phyloP scores from a whole-genome alignment of 768 basidiomycete species.

The Lactarius deliciosus region DNA sequence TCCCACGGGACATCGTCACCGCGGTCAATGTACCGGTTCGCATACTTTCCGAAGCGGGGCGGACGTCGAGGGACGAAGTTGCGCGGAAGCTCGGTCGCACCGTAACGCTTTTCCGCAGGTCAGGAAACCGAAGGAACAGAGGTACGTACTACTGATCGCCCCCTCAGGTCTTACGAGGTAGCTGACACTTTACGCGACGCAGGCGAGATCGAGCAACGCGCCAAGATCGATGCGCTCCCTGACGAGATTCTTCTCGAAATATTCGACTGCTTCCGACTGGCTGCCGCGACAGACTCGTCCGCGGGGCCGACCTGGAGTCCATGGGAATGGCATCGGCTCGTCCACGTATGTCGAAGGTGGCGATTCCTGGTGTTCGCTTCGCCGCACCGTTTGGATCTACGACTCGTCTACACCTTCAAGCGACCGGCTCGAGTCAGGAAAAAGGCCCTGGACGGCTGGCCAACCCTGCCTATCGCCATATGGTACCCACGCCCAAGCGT shows the following conservation, averaged over 20 bases:
- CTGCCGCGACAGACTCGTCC: background rate
- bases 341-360: slow-evolving; percentile 8
- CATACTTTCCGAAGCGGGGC: background rate
- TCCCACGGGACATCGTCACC: background rate
- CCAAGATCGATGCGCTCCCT: background rate
- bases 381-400: background rate
- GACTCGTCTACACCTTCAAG: background rate
- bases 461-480: slow-evolving; percentile 17
- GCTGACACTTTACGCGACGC: background rate
- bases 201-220: background rate
- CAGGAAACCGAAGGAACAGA: background rate
- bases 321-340: background rate
- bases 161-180: background rate
- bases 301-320: background rate
- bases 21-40: background rate
- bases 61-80: background rate
- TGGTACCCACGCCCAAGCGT: background rate
- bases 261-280: background rate
- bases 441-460: background rate
- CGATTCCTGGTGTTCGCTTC: background rate
- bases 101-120: background rate
- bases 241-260: background rate
- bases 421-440: background rate
- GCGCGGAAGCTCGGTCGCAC: background rate
- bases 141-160: background rate